Conservation (phyloP, 805 yeast species). For the Torulaspora indica region DNA sequence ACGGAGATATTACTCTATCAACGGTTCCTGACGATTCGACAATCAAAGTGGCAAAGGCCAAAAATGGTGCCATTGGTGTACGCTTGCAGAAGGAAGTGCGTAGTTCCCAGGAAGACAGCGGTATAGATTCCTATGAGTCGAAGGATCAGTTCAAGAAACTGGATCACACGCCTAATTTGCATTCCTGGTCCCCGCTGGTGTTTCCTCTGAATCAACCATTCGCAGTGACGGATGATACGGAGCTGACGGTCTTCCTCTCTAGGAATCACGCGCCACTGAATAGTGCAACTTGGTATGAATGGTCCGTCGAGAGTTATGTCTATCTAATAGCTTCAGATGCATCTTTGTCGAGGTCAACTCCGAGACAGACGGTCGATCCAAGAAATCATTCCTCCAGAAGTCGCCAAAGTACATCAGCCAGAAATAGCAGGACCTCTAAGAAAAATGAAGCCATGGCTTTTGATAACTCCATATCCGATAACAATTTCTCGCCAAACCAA, state of each 20-base stretch:
- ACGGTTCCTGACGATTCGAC: constrained; percentile 28
- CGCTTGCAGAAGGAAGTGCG: background rate
- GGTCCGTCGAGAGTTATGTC: constrained; percentile 54
- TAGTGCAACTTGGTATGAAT: constrained; percentile 58
- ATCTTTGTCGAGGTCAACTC: constrained; percentile 7
- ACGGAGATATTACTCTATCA: constrained; percentile 45
- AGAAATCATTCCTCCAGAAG: background rate
- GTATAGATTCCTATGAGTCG: constrained; percentile 7
- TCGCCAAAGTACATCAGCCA: background rate
- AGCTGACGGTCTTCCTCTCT: constrained; percentile 48
- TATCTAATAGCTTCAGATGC: constrained; percentile 36
- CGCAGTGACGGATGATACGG: constrained; percentile 49
- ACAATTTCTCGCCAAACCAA: constrained; percentile 13
- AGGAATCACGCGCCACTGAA: constrained; percentile 39
- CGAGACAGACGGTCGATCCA: background rate
- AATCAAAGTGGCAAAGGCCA: constrained; percentile 9
- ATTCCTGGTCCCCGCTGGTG: constrained; percentile 66
- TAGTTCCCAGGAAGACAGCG: background rate
- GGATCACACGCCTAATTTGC: constrained; percentile 41
- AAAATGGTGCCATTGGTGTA: background rate
- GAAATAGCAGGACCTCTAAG: background rate
- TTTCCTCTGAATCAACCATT: constrained; percentile 58
- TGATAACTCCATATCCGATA: constrained; percentile 12
- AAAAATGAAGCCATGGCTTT: constrained; percentile 10
- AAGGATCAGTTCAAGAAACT: constrained; percentile 13